Conservation (phyloP, 2,329 filamentous ascomycete species). For the Pyricularia pennisetigena region DNA sequence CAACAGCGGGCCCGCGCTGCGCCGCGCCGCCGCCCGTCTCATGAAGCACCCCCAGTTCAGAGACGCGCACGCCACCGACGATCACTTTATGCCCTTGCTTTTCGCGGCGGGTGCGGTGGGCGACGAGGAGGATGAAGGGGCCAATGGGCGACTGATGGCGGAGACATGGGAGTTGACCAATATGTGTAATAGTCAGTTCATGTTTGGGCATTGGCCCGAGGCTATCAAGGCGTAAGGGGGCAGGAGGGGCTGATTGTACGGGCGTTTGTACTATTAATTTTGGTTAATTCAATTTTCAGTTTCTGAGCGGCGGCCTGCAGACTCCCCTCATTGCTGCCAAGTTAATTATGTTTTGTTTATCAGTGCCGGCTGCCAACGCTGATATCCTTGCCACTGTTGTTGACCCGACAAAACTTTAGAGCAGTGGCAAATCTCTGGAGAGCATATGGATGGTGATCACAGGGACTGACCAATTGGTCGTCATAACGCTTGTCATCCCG, state of each 20-base stretch:
- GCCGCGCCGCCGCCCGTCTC: constrained; percentile 45
- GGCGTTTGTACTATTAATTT: neutral
- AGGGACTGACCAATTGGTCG: neutral
- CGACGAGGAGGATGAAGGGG: constrained; percentile 30
- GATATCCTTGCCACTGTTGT: neutral
- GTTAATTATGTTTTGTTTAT: neutral
- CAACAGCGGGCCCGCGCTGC: constrained; percentile 37
- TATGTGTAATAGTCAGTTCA: constrained; percentile 54
- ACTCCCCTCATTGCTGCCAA: neutral
- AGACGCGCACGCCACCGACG: constrained; percentile 60
- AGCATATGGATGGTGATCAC: neutral
- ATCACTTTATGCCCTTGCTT: constrained; percentile 57
- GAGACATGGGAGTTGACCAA: constrained; percentile 59
- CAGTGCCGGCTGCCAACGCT: too few species aligned
- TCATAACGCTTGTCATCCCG: neutral
- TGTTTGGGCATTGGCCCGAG: constrained; percentile 29
- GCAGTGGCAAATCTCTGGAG: neutral
- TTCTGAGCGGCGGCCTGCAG: neutral
- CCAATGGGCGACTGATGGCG: constrained; percentile 34
- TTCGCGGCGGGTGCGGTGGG: constrained; percentile 52
- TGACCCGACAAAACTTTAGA: neutral
- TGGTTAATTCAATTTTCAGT: neutral
- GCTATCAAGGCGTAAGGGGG: neutral
- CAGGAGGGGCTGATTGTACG: neutral
- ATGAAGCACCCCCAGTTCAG: constrained; percentile 60